Evolutionary conservation across 257 asterid species (phyloP).

Genomic region (Solanum verrucosum): DNA sequence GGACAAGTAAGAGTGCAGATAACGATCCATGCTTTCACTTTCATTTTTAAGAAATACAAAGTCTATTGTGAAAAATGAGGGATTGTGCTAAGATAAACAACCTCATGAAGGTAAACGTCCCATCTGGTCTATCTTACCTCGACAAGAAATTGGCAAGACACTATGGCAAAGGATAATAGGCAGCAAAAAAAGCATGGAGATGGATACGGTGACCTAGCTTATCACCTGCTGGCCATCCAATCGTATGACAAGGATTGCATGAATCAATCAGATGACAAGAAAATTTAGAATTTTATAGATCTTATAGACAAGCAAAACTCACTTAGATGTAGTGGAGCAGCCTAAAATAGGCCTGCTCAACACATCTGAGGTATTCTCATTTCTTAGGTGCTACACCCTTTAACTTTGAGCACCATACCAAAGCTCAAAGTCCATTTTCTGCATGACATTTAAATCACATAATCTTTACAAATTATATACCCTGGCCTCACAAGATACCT

Average conservation of each 20-base stretch:
- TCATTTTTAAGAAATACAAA: background rate
- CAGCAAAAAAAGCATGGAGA: background rate
- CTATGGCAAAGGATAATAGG: background rate
- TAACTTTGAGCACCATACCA: background rate
- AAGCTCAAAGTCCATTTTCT: background rate
- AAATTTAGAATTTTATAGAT: background rate
- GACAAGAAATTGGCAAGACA: background rate
- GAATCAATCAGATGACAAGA: conserved; percentile 1
- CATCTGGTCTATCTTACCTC: background rate
- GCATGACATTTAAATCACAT: background rate
- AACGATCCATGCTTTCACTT: background rate
- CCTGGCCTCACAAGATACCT: background rate
- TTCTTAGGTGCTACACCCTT: background rate
- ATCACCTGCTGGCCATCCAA: background rate
- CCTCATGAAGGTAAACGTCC: background rate
- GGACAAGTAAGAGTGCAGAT: background rate
- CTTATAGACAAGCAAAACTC: background rate
- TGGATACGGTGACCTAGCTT: background rate
- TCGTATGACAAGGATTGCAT: background rate
- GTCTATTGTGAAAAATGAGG: background rate
- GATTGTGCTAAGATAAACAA: background rate
- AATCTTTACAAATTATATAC: background rate
- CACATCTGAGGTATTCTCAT: background rate
- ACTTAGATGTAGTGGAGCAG: background rate
- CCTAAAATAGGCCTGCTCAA: background rate